phyloP scores from a whole-genome alignment of 1,139 yeast species.

The Hansenula anomala region DNA sequence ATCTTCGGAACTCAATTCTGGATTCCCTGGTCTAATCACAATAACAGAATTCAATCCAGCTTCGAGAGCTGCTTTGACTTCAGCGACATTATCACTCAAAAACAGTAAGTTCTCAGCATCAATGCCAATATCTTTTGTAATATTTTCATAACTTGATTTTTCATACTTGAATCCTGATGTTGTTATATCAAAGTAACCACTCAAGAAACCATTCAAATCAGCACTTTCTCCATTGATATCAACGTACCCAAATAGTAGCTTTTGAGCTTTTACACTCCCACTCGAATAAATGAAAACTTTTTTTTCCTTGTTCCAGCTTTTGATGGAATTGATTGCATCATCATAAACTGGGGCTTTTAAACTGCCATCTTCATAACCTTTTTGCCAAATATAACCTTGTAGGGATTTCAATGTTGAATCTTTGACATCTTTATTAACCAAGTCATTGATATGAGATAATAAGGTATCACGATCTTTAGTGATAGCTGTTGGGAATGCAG shows the following conservation, averaged over 20 bases:
- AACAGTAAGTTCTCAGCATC: conserved; percentile 45
- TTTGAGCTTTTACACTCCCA: conserved; percentile 88
- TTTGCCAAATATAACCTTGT: conserved; percentile 82
- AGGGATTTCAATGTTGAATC: conserved; percentile 72
- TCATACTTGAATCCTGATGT: conserved; percentile 76
- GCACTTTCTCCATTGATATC: conserved; percentile 26
- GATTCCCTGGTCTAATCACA: conserved; percentile 76
- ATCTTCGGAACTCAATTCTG: conserved; percentile 34
- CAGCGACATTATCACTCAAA: conserved; percentile 68
- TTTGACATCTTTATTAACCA: conserved; percentile 69
- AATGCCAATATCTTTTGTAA: conserved; percentile 42
- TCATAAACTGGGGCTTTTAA: conserved; percentile 71
- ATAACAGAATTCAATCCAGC: conserved; percentile 60
- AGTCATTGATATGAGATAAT: conserved; percentile 41
- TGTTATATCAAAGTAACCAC: conserved; percentile 79
- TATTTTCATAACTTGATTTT: conserved; percentile 50
- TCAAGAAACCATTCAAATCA: conserved; percentile 50
- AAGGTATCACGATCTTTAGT: conserved; percentile 27
- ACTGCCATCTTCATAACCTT: conserved; percentile 72
- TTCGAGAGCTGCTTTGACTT: conserved; percentile 64
- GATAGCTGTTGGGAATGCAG: conserved; percentile 26
- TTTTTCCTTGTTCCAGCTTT: conserved; percentile 27
- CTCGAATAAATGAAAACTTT: conserved; percentile 77
- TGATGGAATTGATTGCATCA: conserved; percentile 65
- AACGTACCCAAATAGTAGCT: conserved; percentile 66